Base-by-base conservation (phyloP, 306 rosid genomes). In the Ormosia semicastrata region DNA sequence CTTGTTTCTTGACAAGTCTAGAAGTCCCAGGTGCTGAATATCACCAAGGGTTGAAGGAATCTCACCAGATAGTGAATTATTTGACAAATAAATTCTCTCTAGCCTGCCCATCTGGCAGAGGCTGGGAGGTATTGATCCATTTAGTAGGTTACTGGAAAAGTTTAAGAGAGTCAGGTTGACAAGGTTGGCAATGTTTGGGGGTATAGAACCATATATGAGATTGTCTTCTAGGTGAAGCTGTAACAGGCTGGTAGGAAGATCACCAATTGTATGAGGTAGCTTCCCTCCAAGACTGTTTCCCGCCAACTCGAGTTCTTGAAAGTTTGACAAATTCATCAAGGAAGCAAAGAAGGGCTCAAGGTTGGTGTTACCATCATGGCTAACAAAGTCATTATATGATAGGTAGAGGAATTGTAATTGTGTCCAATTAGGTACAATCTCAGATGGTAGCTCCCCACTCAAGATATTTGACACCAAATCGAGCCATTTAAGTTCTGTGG, bases 281-380 rank as follows among this genome's bases (percentile, higher is more conserved):
- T 83, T 82, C 79, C 94, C 97, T 17, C 91, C 88, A 46, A 92
- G 90, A 59, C 78, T 77, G 41, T 92, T 92, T 71, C 95, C 91
- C 93, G 94, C 93, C 83, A 90, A 79, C 71, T 92, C 92, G 0
- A 92, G 97, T 73, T 86, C 94, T 84, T 85, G 86, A 7, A 92
- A 81, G 77, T 79, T 57, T 37, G 89, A 85, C 62, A 86, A 84
- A 75, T 90, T 90, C 36, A 39, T 72, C 68, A 90, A 80, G 67
- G 98, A 92, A 85, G 90, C 54, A 74, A 93, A 87, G 83, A 95
- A 90, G 65, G 97, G 98, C 30, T 90, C 92, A 59, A 95, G 92
- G 84, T 93, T 93, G 81, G 93, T 89, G 88, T 95, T 95, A 44
- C 86, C 89, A 68, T 90, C 87, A 79, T 87, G 91, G 83, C 92